Base-by-base conservation (phyloP, 768 basidiomycete genomes). In the Pulveroboletus sp. region DNA sequence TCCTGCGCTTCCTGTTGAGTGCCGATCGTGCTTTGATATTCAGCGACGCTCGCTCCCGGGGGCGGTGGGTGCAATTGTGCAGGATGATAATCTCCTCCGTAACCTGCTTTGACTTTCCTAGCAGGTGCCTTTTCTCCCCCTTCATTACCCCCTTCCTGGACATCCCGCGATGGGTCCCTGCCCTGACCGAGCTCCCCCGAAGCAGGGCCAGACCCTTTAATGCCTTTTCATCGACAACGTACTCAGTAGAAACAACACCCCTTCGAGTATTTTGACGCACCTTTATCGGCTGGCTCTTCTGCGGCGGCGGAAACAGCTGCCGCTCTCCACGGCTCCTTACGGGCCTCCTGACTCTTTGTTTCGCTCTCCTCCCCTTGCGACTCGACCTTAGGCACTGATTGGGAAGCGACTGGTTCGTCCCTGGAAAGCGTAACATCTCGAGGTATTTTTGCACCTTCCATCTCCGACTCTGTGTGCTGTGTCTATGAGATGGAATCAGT, bases 41-140 rank as follows among this genome's bases (percentile, higher is more conserved):
- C 64, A 2, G 45, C 50, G 11, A 14, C 59, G 24, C 59, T 54
- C 7, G 55, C 35, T 6, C 52, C 64, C 0, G 48, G 47, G 5
- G 57, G 65, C 7, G 56, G 64, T 23, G 65, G 65, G 24, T 69
- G 65, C 37, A 67, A 24, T 25, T 52, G 40, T 9, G 65, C 65
- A 21, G 65, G 63, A 36, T 69, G 67, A 37, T 66, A 66, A 7
- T 51, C 57, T 2, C 35, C 58, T 8, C 54, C 43, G 14, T 61
- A 51, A 10, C 49, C 58, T 24, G 20, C 42, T 21, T 27, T 27
- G 8, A 5, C 31, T 23, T 43, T 34, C 20, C 34, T 25, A 2
- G 37, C 10, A 29, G 16, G 29, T 4, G 23, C 12, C 0, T 42
- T 29, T 16, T 10, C 19, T 23, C n/a, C 41, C 17, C 50, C 53